Percentiles rank a stretch among this genome's conserved stretches.
Evolutionary conservation across 441 rosid genomes (phyloP).

Genomic region (Omphalea diandra): DNA sequence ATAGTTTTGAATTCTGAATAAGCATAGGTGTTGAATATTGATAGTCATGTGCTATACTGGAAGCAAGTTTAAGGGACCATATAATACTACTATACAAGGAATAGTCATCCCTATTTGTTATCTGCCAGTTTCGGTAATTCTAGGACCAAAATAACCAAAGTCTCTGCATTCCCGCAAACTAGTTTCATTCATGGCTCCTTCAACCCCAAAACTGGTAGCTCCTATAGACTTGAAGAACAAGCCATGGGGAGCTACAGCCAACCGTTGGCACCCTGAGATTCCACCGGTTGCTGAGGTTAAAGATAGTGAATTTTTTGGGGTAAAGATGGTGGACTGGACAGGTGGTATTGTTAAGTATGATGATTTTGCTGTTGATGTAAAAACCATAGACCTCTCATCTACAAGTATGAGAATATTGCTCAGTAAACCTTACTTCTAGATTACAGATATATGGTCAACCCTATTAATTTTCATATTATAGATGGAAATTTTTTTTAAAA

Average conservation of each 20-base stretch:
- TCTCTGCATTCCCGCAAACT: slow-evolving; percentile 6
- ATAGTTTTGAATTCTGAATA: too few species aligned
- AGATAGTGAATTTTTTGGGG: slow-evolving; percentile 54
- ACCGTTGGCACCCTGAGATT: slow-evolving; percentile 90
- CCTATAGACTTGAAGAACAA: slow-evolving; percentile 55
- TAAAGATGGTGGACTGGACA: slow-evolving; percentile 80
- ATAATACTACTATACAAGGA: too few species aligned
- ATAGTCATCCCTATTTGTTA: background rate
- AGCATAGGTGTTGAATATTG: too few species aligned
- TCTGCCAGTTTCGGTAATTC: too few species aligned
- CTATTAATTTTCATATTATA: background rate
- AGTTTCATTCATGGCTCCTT: slow-evolving; percentile 47
- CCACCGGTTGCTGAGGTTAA: slow-evolving; percentile 54
- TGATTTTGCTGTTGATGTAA: slow-evolving; percentile 58
- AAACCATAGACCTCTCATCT: slow-evolving; percentile 49
- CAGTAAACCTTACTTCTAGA: background rate
- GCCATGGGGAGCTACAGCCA: slow-evolving; percentile 63
- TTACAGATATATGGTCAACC: background rate
- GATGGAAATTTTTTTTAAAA: background rate
- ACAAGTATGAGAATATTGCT: slow-evolving; percentile 38
- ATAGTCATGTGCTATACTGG: slow-evolving; percentile 18
- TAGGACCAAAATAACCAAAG: slow-evolving; percentile 6
- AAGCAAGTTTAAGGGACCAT: slow-evolving; percentile 25
- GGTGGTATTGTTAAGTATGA: slow-evolving; percentile 69
- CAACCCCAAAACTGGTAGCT: slow-evolving; percentile 49